These are phyloP conservation scores for Umbellularia californica DNA, from an alignment of 164 flowering plant genomes.

Conservation along the genomic window DNA sequence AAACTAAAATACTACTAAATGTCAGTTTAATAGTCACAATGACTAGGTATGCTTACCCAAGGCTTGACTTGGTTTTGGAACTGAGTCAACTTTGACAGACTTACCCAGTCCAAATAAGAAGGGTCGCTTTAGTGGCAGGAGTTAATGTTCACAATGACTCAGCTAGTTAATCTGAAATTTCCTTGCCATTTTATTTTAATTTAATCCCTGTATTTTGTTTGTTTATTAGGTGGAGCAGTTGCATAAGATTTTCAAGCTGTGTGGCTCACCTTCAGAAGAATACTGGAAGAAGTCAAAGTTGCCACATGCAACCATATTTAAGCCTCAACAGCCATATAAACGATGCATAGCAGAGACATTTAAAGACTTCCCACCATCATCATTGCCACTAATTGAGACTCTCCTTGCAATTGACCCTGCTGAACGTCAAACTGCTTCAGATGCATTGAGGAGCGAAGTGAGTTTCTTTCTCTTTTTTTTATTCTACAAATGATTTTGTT, in stretches of 20 bases:
- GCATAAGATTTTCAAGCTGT: conserved; percentile 64
- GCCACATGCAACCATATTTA: conserved; percentile 62
- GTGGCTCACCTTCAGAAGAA: conserved; percentile 71
- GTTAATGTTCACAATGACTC: background rate
- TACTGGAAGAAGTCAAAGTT: conserved; percentile 57
- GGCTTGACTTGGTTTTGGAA: background rate
- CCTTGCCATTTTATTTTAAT: background rate
- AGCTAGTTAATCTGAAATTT: background rate
- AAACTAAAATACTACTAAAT: background rate
- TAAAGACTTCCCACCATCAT: conserved; percentile 67
- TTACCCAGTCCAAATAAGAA: background rate
- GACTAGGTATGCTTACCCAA: background rate
- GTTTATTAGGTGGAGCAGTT: conserved; percentile 59
- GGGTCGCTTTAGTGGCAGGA: background rate
- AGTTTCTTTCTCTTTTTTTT: conserved; percentile 7
- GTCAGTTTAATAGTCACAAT: background rate
- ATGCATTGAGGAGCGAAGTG: conserved; percentile 41
- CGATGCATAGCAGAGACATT: conserved; percentile 51
- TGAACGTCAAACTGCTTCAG: conserved; percentile 36
- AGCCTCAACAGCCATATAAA: conserved; percentile 56
- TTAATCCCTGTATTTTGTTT: background rate
- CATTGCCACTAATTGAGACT: conserved; percentile 37
- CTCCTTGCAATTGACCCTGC: conserved; percentile 50
- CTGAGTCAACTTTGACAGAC: background rate
- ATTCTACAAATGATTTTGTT: background rate